phyloP scores from a whole-genome alignment of 768 basidiomycete species.

The Candolleomyces eurysporus region DNA sequence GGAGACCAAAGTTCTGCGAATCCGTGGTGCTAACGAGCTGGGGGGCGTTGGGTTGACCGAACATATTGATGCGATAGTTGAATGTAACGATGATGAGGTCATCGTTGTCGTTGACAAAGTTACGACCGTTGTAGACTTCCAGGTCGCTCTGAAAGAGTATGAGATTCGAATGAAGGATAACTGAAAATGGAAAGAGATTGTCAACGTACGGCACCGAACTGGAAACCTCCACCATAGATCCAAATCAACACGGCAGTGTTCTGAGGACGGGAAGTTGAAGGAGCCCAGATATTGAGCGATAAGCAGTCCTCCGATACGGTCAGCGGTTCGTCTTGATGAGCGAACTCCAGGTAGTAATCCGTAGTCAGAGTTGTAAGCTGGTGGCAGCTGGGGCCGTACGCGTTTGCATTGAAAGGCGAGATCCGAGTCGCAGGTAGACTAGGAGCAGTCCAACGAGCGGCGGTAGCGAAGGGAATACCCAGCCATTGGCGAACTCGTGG shows the following conservation, averaged over 20 bases:
- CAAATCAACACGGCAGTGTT: too few species aligned
- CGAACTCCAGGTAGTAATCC: constrained; percentile 23
- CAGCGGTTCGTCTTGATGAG: constrained; percentile 24
- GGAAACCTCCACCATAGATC: too few species aligned
- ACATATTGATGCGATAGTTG: too few species aligned
- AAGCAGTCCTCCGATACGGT: constrained; percentile 35
- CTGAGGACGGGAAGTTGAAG: too few species aligned
- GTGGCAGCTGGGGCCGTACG: constrained; percentile 28
- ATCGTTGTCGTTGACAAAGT: constrained; percentile 31
- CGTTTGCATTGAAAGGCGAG: constrained; percentile 20
- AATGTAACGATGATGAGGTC: too few species aligned
- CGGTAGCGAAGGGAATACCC: constrained; percentile 32
- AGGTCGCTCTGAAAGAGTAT: constrained; percentile 24
- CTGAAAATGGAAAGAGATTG: constrained; percentile 30
- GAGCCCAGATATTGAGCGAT: constrained; percentile 38
- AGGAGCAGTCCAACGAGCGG: constrained; percentile 33
- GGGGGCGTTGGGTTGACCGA: too few species aligned
- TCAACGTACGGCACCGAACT: too few species aligned
- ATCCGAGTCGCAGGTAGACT: constrained; percentile 20
- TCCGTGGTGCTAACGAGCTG: too few species aligned
- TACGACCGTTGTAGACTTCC: constrained; percentile 25
- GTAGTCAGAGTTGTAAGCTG: constrained; percentile 20
- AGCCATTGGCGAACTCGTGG: too few species aligned
- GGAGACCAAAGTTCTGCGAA: too few species aligned
- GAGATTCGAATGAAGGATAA: not conserved